Evolutionary conservation across 352 stramenopile species (phyloP), one percentile per base, ranked within the genome.

Genomic region (Pythium plurisporium): DNA sequence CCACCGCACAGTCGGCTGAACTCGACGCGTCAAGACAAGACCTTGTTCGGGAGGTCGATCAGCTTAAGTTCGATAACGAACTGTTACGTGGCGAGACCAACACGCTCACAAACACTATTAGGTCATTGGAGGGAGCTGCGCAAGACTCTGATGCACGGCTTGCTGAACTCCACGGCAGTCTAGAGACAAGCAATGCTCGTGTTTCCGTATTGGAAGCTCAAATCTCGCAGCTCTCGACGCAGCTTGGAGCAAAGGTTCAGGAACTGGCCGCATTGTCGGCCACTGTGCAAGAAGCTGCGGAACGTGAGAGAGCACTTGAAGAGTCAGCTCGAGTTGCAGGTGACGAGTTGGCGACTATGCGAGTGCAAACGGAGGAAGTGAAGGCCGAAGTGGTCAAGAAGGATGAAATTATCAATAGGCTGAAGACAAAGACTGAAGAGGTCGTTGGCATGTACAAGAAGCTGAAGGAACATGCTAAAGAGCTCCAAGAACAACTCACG

Each of bases 361-460:
- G 33, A 22, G 20, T 64, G 8, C 33, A 62, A 14, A 48, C 51
- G 0, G 30, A 36, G 1, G 43, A 27, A 6, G 17, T 15, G 34
- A 29, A 22, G 22, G 33, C 55, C 3, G 11, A 41, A 2, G 31
- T 76, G 1, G 23, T 42, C 0, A 42, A 71, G 27, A 76, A 80
- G 19, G 73, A 88, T 23, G 74, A 84, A 8, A 59, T 83, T 37
- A 74, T 87, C 25, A 41, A 41, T 3, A 83, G 70, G 45, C 57
- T 89, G 23, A 82, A 86, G 41, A 60, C 70, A 1, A 85, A 85
- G 62, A 58, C 82, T 11, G 76, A 83, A 58, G 77, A 86, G n/a
- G 59, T 91, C 12, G 70, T 87, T 40, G 43, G 20, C n/a, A 72
- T 71, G 47, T 87, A 86, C 49, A 86, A 87, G 45, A 73, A 74